A percentile compares a stretch with the other conserved stretches of the same genome.
phyloP scores from a whole-genome alignment of 2,329 filamentous ascomycete species.

The Aspergillus floridensis region DNA sequence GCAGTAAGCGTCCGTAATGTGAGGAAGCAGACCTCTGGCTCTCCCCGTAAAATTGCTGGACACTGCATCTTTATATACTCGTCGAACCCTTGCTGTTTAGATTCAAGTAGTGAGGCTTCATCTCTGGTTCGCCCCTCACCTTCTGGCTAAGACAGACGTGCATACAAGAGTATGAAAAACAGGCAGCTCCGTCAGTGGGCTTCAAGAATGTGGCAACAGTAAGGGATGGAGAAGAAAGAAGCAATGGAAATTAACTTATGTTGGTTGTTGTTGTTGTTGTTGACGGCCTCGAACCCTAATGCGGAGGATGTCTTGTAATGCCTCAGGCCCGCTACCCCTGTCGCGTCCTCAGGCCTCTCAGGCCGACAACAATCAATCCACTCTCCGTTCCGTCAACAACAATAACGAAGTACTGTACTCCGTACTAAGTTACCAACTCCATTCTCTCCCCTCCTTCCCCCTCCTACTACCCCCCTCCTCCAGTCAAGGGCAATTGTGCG shows the following conservation, averaged over 20 bases:
- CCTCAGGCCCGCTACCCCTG: not conserved
- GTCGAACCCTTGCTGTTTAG: not conserved
- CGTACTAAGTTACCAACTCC: slow-evolving; percentile 5
- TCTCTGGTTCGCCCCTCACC: not conserved
- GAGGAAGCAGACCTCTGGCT: not conserved
- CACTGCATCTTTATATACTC: not conserved
- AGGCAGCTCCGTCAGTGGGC: not conserved
- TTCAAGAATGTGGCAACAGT: not conserved
- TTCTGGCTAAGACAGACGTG: not conserved
- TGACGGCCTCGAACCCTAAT: not conserved
- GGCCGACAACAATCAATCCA: slow-evolving; percentile 38
- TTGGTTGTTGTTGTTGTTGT: not conserved
- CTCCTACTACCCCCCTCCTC: slow-evolving; percentile 9
- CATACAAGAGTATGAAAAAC: not conserved
- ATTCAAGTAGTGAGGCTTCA: not conserved
- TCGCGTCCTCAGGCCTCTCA: slow-evolving; percentile 30
- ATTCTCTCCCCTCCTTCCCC: slow-evolving; percentile 14
- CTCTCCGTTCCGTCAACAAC: not conserved
- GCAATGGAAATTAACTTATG: not conserved
- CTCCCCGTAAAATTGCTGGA: not conserved
- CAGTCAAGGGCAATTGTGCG: slow-evolving; percentile 7
- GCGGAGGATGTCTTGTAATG: not conserved
- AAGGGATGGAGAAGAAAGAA: not conserved
- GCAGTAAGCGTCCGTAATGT: not conserved
- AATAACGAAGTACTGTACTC: not conserved